phyloP scores from a whole-genome alignment of 208 protist genomes.

The Trypanosoma rangeli region DNA sequence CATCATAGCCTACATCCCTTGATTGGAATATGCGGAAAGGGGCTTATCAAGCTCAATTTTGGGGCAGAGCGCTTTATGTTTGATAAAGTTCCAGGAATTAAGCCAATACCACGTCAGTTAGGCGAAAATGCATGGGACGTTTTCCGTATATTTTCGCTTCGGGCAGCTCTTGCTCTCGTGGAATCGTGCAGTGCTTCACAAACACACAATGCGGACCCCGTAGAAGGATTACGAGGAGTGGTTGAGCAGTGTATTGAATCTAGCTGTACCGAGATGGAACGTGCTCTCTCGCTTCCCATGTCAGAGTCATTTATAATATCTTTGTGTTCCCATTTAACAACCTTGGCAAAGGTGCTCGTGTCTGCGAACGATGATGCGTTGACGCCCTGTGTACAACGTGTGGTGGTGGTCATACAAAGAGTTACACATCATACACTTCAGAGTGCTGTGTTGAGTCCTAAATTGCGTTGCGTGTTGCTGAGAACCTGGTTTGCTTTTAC shows the following conservation, averaged over 20 bases:
- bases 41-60: slow-evolving; percentile 82
- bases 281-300: slow-evolving; percentile 19
- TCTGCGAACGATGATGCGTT: slow-evolving; percentile 19
- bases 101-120: slow-evolving; percentile 4
- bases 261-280: slow-evolving; percentile 34
- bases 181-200: slow-evolving; percentile 15
- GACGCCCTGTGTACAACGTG: slow-evolving; percentile 15
- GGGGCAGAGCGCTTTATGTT: slow-evolving; percentile 68
- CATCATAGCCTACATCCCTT: slow-evolving; percentile 52
- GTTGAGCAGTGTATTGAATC: slow-evolving; percentile 41
- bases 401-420: slow-evolving; percentile 23
- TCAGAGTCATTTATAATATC: slow-evolving; percentile 27
- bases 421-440: slow-evolving; percentile 26
- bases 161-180: slow-evolving; percentile 46
- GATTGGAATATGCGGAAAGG: slow-evolving; percentile 78
- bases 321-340: slow-evolving; percentile 30
- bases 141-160: slow-evolving; percentile 76
- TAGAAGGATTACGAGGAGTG: slow-evolving; percentile 12
- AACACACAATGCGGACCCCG: slow-evolving; percentile 1
- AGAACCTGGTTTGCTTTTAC: slow-evolving; percentile 64
- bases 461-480: slow-evolving; percentile 44
- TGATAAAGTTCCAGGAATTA: slow-evolving; percentile 21
- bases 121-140: slow-evolving; percentile 65
- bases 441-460: slow-evolving; percentile 24
- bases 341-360: slow-evolving; percentile 33